Base-by-base conservation (phyloP, 192 early-diverging fungal species). In the Linnemannia exigua region DNA sequence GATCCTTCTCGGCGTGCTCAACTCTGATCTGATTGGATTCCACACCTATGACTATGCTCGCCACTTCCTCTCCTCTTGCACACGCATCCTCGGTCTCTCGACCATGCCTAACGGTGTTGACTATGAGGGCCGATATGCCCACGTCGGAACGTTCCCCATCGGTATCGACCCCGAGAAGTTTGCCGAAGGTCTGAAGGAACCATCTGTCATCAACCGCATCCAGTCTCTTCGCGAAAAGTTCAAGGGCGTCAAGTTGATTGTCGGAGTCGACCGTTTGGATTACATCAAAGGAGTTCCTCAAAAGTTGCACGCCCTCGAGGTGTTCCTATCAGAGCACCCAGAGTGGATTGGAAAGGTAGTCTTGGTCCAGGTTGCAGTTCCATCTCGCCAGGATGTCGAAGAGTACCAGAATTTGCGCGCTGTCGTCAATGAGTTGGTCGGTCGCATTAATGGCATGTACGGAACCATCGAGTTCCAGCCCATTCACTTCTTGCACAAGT, bases 201-300 rank as follows among this genome's bases (percentile, higher is more conserved):
- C 84, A 8, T 80, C 87, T 4, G 95, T 99, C 80, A 87, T 91
- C 76, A 54, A 89, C 44, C 92, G 98, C 37, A 98, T 99, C 79
- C 88, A 90, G 17, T 88, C 91, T 69, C 88, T 99, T n/a, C 91
- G 95, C 81, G 91, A 92, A 61, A 94, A 94, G 79, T 99, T 99
- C 81, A 91, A 92, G 66, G 97, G 95, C 22, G 92, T 92, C 46
- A 96, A 96, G 82, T 88, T 99, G 14, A 95, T 99, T 87, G 95
- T 99, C 2, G 98, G 99, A 20, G 98, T 99, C 2, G 99, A 99
- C 84, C 93, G 99, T 46, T 91, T 99, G 52, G 99, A 99, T 89
- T 99, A 99, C 87, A 99, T 99, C 91, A 99, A 99, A 91, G 99
- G 98, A 66, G 97, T 99, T 28, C 99, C 99, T 38, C 99, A 99